Percentiles rank a stretch among this genome's conserved stretches.
These are phyloP conservation scores for Lecanosticta acicola DNA, from an alignment of 2,329 filamentous ascomycete genomes.

Conservation along the genomic window DNA sequence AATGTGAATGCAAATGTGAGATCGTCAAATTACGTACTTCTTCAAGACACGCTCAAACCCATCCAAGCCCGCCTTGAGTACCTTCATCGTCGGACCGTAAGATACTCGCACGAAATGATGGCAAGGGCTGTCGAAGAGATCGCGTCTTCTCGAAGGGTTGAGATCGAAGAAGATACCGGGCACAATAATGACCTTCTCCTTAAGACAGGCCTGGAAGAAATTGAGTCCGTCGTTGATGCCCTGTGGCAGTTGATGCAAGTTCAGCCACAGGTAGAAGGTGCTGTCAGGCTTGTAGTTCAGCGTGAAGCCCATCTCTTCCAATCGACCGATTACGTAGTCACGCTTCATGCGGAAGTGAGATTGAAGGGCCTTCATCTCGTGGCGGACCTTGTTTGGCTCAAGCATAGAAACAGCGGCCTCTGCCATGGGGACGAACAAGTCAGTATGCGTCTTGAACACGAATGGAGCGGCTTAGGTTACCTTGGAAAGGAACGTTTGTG, in stretches of 20 bases:
- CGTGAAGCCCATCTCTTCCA: conserved; percentile 79
- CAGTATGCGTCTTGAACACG: conserved; percentile 89
- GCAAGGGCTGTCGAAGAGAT: conserved; percentile 90
- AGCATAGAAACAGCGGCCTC: conserved; percentile 90
- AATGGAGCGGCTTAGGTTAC: conserved; percentile 89
- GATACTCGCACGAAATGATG: conserved; percentile 83
- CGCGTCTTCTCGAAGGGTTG: conserved; percentile 81
- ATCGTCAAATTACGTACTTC: too few relatives aligned
- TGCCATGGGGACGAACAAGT: conserved; percentile 92
- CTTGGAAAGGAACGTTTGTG: conserved; percentile 89
- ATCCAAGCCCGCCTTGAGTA: conserved; percentile 71
- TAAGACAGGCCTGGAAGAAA: conserved; percentile 91
- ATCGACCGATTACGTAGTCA: conserved; percentile 77
- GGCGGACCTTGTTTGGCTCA: conserved; percentile 71
- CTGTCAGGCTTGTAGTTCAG: conserved; percentile 76
- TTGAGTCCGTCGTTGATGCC: conserved; percentile 87
- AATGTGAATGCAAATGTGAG: too few relatives aligned
- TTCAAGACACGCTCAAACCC: conserved; percentile 77
- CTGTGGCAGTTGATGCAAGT: conserved; percentile 61
- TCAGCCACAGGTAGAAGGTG: conserved; percentile 88
- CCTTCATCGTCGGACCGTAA: conserved; percentile 77
- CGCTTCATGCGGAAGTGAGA: conserved; percentile 87
- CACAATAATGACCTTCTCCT: conserved; percentile 93
- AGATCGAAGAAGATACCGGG: conserved; percentile 97
- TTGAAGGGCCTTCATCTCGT: conserved; percentile 87